Evolutionary conservation across 2,329 filamentous ascomycete genomes (phyloP).

Genomic region (Drechslerella stenobrocha): DNA sequence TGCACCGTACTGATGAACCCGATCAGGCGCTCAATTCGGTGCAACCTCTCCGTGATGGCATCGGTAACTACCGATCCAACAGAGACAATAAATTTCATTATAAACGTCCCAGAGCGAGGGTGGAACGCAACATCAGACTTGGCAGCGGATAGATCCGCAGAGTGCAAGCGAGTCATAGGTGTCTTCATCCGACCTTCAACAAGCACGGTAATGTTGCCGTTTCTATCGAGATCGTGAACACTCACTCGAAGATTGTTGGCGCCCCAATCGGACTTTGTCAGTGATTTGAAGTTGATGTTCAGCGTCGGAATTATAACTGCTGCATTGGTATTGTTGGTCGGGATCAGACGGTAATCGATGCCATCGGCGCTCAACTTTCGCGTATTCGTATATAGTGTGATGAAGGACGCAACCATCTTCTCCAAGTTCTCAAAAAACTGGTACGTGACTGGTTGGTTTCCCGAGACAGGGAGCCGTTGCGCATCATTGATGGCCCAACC

Average conservation of each 20-base stretch:
- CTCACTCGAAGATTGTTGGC: conserved; percentile 64
- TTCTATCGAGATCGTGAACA: conserved; percentile 60
- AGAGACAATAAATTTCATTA: conserved; percentile 63
- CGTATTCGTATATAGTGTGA: conserved; percentile 56
- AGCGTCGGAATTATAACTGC: conserved; percentile 51
- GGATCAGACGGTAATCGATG: conserved; percentile 53
- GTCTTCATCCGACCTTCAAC: conserved; percentile 62
- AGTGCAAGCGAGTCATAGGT: conserved; percentile 60
- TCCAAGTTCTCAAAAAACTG: conserved; percentile 55
- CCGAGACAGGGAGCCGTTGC: conserved; percentile 43
- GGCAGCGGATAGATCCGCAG: conserved; percentile 48
- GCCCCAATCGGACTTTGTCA: conserved; percentile 60
- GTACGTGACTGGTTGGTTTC: conserved; percentile 48
- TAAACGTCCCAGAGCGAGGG: conserved; percentile 65
- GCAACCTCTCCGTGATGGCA: conserved; percentile 64
- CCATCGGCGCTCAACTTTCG: conserved; percentile 54
- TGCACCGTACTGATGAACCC: conserved; percentile 68
- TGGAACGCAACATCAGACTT: conserved; percentile 68
- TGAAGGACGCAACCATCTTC: conserved; percentile 55
- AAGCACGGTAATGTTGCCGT: conserved; percentile 63
- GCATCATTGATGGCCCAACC: conserved; percentile 53
- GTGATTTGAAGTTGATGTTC: conserved; percentile 53
- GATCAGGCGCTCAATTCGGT: conserved; percentile 71
- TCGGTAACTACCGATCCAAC: conserved; percentile 66
- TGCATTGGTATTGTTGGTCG: conserved; percentile 51